Evolutionary conservation across 1,284 basidiomycete genomes (phyloP).

Genomic region (Sutorius eximius): DNA sequence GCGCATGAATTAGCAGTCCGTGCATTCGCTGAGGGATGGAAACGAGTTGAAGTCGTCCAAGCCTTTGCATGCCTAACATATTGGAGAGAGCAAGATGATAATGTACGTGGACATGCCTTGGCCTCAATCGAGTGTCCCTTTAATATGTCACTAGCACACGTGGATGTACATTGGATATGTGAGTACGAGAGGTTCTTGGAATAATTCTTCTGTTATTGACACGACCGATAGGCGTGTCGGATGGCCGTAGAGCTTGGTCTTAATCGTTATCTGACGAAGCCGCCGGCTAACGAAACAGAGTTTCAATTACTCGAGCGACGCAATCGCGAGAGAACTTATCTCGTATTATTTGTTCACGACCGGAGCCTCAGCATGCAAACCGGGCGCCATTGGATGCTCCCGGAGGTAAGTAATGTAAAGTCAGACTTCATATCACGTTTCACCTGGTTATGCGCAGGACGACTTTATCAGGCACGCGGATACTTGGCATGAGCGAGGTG

Average conservation of each 20-base stretch:
- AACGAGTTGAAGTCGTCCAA: conserved; percentile 79
- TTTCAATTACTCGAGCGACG: conserved; percentile 69
- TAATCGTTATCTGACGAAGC: conserved; percentile 61
- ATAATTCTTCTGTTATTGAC: conserved; percentile 8
- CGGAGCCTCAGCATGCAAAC: conserved; percentile 81
- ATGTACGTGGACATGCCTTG: conserved; percentile 43
- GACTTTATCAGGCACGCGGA: conserved; percentile 65
- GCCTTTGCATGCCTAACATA: conserved; percentile 83
- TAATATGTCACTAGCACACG: conserved; percentile 53
- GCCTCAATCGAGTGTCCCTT: conserved; percentile 14
- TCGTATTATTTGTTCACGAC: conserved; percentile 81
- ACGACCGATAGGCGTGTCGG: conserved; percentile 61
- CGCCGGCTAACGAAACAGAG: conserved; percentile 58
- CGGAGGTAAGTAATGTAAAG: conserved; percentile 45
- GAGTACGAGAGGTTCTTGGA: conserved; percentile 27
- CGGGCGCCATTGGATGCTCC: conserved; percentile 81
- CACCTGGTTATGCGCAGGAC: conserved; percentile 39
- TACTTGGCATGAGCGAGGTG: conserved; percentile 68
- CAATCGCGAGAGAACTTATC: conserved; percentile 78
- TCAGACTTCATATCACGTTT: conserved; percentile 5
- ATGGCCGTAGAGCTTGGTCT: conserved; percentile 81
- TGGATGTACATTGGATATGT: conserved; percentile 86
- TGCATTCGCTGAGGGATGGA: conserved; percentile 74
- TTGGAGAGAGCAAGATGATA: conserved; percentile 84
- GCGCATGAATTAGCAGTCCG: conserved; percentile 70